Evolutionary conservation across 2,329 filamentous ascomycete species (phyloP).

Genomic region (Xylariaceae sp.): DNA sequence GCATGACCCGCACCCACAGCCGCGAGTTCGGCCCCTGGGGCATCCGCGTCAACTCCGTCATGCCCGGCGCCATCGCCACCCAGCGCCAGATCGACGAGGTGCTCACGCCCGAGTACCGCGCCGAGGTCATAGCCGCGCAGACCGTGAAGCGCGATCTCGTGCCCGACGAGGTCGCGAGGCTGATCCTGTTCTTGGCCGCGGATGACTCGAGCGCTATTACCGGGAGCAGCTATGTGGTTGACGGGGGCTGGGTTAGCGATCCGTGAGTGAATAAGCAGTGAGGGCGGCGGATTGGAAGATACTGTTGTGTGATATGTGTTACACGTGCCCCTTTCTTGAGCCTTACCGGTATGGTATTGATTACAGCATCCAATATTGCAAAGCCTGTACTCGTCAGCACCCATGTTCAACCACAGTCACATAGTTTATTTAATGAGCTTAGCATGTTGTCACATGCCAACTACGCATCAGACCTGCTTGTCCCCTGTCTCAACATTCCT

Average conservation of each 20-base stretch:
- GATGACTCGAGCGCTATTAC: slow-evolving; percentile 56
- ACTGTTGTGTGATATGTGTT: too few species aligned
- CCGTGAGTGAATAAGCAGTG: slow-evolving; percentile 7
- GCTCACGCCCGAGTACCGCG: slow-evolving; percentile 48
- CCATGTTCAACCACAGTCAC: too few species aligned
- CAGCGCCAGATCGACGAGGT: slow-evolving; percentile 51
- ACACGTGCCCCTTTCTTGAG: too few species aligned
- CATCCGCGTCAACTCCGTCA: slow-evolving; percentile 54
- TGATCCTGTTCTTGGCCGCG: slow-evolving; percentile 52
- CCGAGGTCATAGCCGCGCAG: slow-evolving; percentile 47
- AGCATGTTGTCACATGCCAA: too few species aligned
- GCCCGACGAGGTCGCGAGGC: slow-evolving; percentile 52
- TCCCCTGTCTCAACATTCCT: too few species aligned
- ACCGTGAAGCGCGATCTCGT: slow-evolving; percentile 48
- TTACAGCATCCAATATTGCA: too few species aligned
- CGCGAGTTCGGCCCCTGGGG: slow-evolving; percentile 46
- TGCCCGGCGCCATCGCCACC: slow-evolving; percentile 54
- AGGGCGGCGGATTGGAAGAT: neutral
- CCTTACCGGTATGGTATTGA: too few species aligned
- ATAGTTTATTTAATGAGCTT: too few species aligned
- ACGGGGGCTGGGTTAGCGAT: slow-evolving; percentile 45
- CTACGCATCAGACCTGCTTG: too few species aligned
- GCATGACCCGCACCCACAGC: slow-evolving; percentile 46
- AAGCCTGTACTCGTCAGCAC: too few species aligned
- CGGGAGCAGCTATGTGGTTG: slow-evolving; percentile 48